Base-by-base conservation (phyloP, 352 stramenopile genomes). In the Globisporangium camurandrum region DNA sequence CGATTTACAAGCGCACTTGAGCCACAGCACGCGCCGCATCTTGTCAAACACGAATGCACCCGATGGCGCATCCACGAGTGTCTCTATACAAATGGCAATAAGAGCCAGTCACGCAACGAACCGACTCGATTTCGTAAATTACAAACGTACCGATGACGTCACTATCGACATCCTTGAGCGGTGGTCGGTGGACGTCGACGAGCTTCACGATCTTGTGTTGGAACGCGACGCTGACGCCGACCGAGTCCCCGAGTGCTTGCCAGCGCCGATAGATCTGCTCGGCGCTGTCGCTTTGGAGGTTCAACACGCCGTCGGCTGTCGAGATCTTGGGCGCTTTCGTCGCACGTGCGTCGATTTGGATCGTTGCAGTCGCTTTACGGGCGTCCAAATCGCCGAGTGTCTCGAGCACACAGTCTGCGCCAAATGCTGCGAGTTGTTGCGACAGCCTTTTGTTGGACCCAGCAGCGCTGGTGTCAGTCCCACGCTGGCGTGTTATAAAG, bases 21-120 rank as follows among this genome's bases (percentile, higher is more conserved):
- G 55, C 79, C 79, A 91, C 9, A 93, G 56, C 39, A 60, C 77
- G 22, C 90, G 63, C 7, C 64, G 66, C 41, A 64, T 62, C 56
- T 88, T 91, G 48, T 93, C 82, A 22, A 84, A 90, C 67, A 89
- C 80, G 53, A 86, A 93, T 0, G 56, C 54, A 1, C 82, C 82
- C 5, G 44, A 26, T 56, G 39, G 14, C 37, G 30, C 30, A 12
- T 12, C 30, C 14, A 34, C 3, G 8, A 34, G 30, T 34, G 30
- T 7, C n/a, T n/a, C n/a, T 34, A 34, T 34, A 34, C 30, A 34
- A 5, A n/a, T n/a, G n/a, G n/a, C n/a, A n/a, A n/a, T n/a, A n/a
- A n/a, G n/a, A n/a, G n/a, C n/a, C n/a, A n/a, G n/a, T n/a, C n/a
- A n/a, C 19, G 9, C 33, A 39, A 17, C 33, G 33, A 19, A n/a